Percentiles rank a stretch among this genome's conserved stretches.
Evolutionary conservation across 495 filamentous ascomycete species (phyloP).

Genomic region (Aspergillus steynii): DNA sequence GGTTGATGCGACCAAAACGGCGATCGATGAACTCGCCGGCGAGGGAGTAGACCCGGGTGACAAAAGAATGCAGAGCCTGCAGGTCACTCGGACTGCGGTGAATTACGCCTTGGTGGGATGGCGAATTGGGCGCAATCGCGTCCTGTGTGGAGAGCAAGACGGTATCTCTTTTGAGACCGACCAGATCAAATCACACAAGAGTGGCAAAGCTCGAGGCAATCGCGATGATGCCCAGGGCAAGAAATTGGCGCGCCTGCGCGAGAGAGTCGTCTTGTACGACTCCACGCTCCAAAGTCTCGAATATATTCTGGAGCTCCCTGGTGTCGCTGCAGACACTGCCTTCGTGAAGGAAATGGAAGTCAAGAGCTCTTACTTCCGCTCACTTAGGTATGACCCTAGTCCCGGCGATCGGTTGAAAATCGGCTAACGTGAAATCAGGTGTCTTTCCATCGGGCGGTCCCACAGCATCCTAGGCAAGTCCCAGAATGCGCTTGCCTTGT

Average conservation of each 20-base stretch:
- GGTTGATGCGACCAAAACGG: constrained; percentile 86
- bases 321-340: constrained; percentile 80
- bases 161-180: constrained; percentile 63
- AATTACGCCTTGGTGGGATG: constrained; percentile 92
- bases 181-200: constrained; percentile 47
- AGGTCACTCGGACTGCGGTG: constrained; percentile 88
- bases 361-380: constrained; percentile 81
- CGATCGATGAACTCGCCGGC: constrained; percentile 81
- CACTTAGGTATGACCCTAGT: constrained; percentile 65
- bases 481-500: constrained; percentile 84
- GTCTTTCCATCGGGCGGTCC: constrained; percentile 80
- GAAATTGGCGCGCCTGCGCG: constrained; percentile 77
- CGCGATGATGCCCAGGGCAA: constrained; percentile 62
- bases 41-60: constrained; percentile 88
- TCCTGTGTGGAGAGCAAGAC: constrained; percentile 77
- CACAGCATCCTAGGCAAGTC: constrained; percentile 71
- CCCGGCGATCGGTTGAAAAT: not conserved
- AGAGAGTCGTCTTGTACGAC: constrained; percentile 90
- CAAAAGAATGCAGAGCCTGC: constrained; percentile 84
- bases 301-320: constrained; percentile 83
- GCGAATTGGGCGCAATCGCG: constrained; percentile 90
- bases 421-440: constrained; percentile 49
- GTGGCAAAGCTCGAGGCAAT: constrained; percentile 50
- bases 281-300: constrained; percentile 86
- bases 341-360: constrained; percentile 76